A percentile compares a stretch with the other conserved stretches of the same genome.
phyloP scores from a whole-genome alignment of 805 yeast species.

The Yarrowia sp. region DNA sequence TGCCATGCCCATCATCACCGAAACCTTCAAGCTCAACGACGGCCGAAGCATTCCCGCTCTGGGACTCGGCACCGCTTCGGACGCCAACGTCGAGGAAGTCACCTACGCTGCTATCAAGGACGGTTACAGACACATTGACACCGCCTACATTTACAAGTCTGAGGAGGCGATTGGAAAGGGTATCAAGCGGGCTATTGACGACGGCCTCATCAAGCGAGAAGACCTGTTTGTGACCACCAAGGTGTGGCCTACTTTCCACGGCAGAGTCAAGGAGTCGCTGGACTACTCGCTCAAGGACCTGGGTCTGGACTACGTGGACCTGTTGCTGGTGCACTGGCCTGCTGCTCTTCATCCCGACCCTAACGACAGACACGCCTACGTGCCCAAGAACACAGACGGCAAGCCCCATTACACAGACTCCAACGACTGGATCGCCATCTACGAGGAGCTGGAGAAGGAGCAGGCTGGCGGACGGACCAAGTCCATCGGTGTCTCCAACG shows the following conservation, averaged over 20 bases:
- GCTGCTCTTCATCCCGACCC: slow-evolving; percentile 55
- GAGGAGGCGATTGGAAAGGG: slow-evolving; percentile 69
- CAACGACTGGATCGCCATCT: slow-evolving; percentile 49
- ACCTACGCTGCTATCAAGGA: slow-evolving; percentile 56
- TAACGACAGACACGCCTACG: slow-evolving; percentile 51
- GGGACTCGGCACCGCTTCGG: slow-evolving; percentile 75
- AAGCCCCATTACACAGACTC: slow-evolving; percentile 41
- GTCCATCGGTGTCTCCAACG: slow-evolving; percentile 78
- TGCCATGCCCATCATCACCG: slow-evolving; percentile 21
- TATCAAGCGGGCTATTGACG: slow-evolving; percentile 46
- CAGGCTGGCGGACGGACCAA: slow-evolving; percentile 56
- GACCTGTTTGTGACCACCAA: slow-evolving; percentile 77
- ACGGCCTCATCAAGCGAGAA: slow-evolving; percentile 63
- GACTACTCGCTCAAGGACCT: slow-evolving; percentile 66
- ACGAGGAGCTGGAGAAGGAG: slow-evolving; percentile 56
- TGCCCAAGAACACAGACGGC: slow-evolving; percentile 41
- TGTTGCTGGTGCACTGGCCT: slow-evolving; percentile 87
- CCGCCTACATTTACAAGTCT: slow-evolving; percentile 72
- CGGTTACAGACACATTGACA: slow-evolving; percentile 81
- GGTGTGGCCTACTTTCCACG: slow-evolving; percentile 53
- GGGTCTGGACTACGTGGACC: slow-evolving; percentile 77
- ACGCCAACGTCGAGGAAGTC: slow-evolving; percentile 56
- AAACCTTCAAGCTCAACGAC: slow-evolving; percentile 54
- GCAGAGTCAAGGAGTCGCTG: slow-evolving; percentile 59
- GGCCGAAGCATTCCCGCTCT: slow-evolving; percentile 70